These are phyloP conservation scores for Solanum chacoense DNA, from an alignment of 305 asterid species.

Conservation along the genomic window DNA sequence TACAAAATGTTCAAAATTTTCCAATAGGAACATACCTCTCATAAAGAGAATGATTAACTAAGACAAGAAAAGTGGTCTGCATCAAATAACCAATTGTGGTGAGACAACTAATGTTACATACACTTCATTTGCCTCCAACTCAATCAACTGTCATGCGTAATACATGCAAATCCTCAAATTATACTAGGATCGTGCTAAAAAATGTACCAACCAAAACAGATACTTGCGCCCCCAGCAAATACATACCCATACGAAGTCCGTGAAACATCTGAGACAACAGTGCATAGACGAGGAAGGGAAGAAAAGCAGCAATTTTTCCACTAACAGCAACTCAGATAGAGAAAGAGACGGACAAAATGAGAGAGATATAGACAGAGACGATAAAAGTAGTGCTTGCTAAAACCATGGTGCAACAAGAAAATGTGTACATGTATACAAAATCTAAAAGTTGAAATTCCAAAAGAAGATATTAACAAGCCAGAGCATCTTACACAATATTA, in stretches of 20 bases:
- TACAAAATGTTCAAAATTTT: background rate
- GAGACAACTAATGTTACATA: background rate
- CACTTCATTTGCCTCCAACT: background rate
- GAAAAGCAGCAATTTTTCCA: background rate
- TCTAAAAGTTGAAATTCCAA: background rate
- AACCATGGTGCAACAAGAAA: background rate
- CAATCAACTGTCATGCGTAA: background rate
- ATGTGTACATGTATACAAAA: background rate
- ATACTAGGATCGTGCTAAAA: background rate
- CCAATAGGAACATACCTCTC: background rate
- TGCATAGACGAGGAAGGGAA: background rate
- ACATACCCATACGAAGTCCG: background rate
- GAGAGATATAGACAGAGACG: background rate
- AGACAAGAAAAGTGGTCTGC: background rate
- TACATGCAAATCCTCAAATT: background rate
- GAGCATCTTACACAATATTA: slow-evolving; percentile 52
- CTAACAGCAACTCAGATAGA: background rate
- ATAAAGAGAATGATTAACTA: background rate
- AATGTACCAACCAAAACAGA: background rate
- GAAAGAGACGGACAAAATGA: background rate
- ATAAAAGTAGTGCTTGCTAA: background rate
- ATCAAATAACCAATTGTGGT: background rate
- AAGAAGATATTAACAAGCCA: background rate
- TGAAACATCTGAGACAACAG: background rate
- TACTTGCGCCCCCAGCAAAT: background rate